phyloP scores from a whole-genome alignment of 257 asterid species.

The Solanum neorickii region DNA sequence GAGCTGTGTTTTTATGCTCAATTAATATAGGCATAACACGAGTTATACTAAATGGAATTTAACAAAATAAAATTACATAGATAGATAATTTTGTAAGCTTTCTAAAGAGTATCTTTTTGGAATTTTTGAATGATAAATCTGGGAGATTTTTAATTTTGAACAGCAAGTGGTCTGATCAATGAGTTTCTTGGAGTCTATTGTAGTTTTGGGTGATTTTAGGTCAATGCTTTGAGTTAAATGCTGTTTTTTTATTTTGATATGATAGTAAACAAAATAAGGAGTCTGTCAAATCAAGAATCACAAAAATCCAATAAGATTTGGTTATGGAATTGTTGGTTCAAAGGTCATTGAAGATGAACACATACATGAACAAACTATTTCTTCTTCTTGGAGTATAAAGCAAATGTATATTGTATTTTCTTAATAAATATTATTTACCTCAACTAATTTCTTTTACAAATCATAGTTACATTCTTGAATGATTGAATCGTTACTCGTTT shows the following conservation, averaged over 20 bases:
- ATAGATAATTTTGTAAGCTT: conserved; percentile 55
- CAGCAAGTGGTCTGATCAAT: conserved; percentile 29
- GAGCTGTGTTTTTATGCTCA: conserved; percentile 58
- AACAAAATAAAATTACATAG: conserved; percentile 1
- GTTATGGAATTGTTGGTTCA: neutral
- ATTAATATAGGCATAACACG: conserved; percentile 25
- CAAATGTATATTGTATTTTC: neutral
- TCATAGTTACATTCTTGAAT: neutral
- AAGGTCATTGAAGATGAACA: conserved; percentile 53
- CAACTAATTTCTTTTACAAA: neutral
- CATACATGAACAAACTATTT: neutral
- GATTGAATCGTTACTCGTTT: neutral
- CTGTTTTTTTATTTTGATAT: neutral
- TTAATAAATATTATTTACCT: neutral
- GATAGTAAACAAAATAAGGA: conserved; percentile 9
- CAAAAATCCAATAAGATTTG: conserved; percentile 13
- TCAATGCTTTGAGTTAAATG: conserved; percentile 14
- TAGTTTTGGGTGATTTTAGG: conserved; percentile 8
- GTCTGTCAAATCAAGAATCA: conserved; percentile 10
- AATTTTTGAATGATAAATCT: neutral
- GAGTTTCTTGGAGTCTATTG: conserved; percentile 11
- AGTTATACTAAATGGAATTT: conserved; percentile 7
- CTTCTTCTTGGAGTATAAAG: neutral
- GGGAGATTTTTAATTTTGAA: conserved; percentile 17
- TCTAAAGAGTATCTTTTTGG: conserved; percentile 1